Base-by-base conservation (phyloP, 192 early-diverging fungal species). In the Phlyctochytrium planicorne region DNA sequence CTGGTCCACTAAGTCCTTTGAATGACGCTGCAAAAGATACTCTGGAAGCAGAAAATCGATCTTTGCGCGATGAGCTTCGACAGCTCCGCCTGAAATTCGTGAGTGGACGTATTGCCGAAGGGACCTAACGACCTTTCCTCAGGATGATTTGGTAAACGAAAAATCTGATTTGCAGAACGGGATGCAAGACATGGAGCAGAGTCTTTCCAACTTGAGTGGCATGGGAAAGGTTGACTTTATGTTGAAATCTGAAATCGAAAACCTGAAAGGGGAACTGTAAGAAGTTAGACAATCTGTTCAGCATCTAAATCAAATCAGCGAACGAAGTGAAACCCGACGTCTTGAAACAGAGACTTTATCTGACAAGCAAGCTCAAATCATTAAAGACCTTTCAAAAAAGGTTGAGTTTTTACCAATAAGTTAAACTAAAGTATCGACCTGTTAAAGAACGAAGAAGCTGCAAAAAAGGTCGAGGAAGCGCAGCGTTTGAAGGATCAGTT, bases 161-260 rank as follows among this genome's bases (percentile, higher is more conserved):
- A 90, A 88, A 62, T 81, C 87, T 35, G 92, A 93, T 27, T 72
- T 93, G 20, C 84, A 88, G 67, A 73, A 67, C 29, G 81, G 89
- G 62, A 75, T 97, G 73, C 79, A 81, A 30, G 94, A 97, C 53
- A 79, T 94, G 78, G 93, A 96, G 71, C 77, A 76, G 30, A 81
- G 88, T 0, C 78, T 93, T 59, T 83, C 88, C 24, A 83, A 85
- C 20, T 83, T 89, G 23, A 78, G 87, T 60, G 87, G 92, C 68
- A 86, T 85, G 30, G 94, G 91, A 23, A 87, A 88, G 73, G 80
- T 87, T 23, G 94, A 98, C 62, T 94, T 94, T 68, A 67, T 96
- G 50, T 81, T 94, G 79, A 78, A 85, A 33, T 83, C 89, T 25
- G 95, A 98, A 75, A 94, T 95, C 66, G 91, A 93, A 34, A 88